A percentile compares a stretch with the other conserved stretches of the same genome.
phyloP scores from a whole-genome alignment of 306 rosid genomes.

The Vachellia pachyceras region DNA sequence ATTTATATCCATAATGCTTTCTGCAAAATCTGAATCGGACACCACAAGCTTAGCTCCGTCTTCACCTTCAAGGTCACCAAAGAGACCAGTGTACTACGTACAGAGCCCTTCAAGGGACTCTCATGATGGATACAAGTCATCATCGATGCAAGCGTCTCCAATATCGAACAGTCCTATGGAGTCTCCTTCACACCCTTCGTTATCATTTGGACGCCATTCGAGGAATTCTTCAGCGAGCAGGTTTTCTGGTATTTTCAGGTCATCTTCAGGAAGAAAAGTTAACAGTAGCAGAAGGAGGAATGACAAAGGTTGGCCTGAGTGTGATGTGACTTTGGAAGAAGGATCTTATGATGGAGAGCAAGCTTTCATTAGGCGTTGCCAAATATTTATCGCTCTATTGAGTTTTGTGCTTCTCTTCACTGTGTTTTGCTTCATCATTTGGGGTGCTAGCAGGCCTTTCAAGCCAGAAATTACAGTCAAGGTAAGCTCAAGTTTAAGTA shows the following conservation, averaged over 20 bases:
- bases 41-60: conserved; percentile 88
- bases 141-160: conserved; percentile 86
- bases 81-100: conserved; percentile 75
- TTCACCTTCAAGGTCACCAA: conserved; percentile 93
- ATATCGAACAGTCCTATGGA: conserved; percentile 91
- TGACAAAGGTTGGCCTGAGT: conserved; percentile 97
- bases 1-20: conserved; percentile 43
- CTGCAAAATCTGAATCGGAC: conserved; percentile 89
- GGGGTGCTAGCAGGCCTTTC: conserved; percentile 93
- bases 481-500: conserved; percentile 46
- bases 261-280: conserved; percentile 83
- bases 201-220: conserved; percentile 81
- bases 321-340: conserved; percentile 90
- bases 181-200: conserved; percentile 90
- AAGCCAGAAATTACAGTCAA: conserved; percentile 66
- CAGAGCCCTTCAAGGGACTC: conserved; percentile 97
- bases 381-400: conserved; percentile 63
- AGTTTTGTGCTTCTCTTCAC: conserved; percentile 70
- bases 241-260: conserved; percentile 88
- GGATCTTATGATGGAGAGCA: conserved; percentile 74
- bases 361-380: conserved; percentile 59
- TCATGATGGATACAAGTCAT: conserved; percentile 89
- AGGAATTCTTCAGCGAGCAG: conserved; percentile 89
- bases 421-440: conserved; percentile 83
- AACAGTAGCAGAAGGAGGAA: conserved; percentile 53